These are phyloP conservation scores for Arthrobotrys entomopaga DNA, from an alignment of 2,329 filamentous ascomycete species.

Conservation along the genomic window DNA sequence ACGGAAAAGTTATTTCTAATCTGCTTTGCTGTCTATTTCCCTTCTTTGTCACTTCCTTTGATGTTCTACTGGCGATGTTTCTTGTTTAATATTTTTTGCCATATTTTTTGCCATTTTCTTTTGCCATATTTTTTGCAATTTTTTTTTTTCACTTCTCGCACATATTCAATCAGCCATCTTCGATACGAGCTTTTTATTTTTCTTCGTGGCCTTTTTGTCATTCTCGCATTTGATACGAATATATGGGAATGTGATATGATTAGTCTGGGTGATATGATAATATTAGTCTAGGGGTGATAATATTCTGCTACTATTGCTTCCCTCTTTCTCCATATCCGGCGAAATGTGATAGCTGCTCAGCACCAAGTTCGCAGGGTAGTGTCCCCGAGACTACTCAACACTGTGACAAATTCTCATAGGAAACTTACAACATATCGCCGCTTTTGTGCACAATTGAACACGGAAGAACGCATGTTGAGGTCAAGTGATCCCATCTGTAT, in stretches of 20 bases:
- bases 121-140: background rate
- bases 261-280: background rate
- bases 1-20: constrained; percentile 7
- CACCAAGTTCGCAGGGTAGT: no score
- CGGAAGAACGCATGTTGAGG: constrained; percentile 4
- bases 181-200: background rate
- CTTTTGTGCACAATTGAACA: background rate
- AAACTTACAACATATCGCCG: no score
- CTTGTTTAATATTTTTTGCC: background rate
- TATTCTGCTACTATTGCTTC: background rate
- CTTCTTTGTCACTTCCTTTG: background rate
- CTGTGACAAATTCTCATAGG: no score
- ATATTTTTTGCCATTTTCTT: constrained; percentile 7
- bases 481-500: background rate
- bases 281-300: background rate
- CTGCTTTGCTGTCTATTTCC: constrained; percentile 5
- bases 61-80: background rate
- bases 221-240: no score
- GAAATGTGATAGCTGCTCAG: no score
- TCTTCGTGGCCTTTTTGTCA: background rate
- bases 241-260: no score
- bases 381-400: no score
- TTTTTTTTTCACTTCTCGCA: background rate
- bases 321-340: no score
- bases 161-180: background rate